These are phyloP conservation scores for Polysphondylium violaceum DNA, from an alignment of 78 protist species.

Conservation along the genomic window DNA sequence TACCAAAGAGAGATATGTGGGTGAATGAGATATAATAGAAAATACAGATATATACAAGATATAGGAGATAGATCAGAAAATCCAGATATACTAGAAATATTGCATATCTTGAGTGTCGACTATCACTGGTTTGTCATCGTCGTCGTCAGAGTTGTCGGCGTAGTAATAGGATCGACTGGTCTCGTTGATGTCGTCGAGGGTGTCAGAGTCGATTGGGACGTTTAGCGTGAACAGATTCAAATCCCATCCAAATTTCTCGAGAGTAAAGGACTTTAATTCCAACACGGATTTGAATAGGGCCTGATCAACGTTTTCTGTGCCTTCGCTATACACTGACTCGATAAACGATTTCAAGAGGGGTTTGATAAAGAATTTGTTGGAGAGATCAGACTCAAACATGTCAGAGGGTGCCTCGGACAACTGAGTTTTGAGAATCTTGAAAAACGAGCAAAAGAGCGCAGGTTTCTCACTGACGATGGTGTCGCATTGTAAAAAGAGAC, in stretches of 20 bases:
- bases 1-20: too few species aligned
- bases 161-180: background rate
- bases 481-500: constrained; percentile 42
- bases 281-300: constrained; percentile 28
- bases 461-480: constrained; percentile 1
- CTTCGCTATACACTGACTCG: constrained; percentile 13
- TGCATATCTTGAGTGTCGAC: too few species aligned
- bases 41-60: too few species aligned
- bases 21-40: too few species aligned
- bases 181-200: background rate
- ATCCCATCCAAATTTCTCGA: constrained; percentile 29
- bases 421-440: constrained; percentile 16
- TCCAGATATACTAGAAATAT: too few species aligned
- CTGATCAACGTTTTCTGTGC: background rate
- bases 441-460: background rate
- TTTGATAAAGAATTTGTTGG: constrained; percentile 48
- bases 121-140: background rate
- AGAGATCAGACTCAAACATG: constrained; percentile 35
- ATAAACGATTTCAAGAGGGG: constrained; percentile 60
- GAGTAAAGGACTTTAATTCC: background rate
- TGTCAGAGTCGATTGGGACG: too few species aligned
- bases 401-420: constrained; percentile 44
- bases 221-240: constrained; percentile 28
- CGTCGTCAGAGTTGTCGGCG: background rate
- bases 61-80: too few species aligned